Evolutionary conservation across 805 yeast genomes (phyloP).

Genomic region (Suhomyces sp.): DNA sequence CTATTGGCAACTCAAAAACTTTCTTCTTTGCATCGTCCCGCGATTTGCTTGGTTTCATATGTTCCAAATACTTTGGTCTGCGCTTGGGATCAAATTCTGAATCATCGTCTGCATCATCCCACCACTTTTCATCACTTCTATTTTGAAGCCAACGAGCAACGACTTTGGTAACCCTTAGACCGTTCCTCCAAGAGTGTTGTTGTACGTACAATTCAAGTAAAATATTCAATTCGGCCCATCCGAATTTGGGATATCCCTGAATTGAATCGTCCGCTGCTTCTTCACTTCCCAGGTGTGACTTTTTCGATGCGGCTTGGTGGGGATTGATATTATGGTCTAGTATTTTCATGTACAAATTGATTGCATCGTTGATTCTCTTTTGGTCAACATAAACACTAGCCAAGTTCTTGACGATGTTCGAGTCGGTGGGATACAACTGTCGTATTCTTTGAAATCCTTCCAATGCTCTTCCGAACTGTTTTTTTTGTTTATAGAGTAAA

Average conservation of each 20-base stretch:
- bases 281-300: background rate
- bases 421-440: constrained; percentile 53
- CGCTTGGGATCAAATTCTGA: constrained; percentile 81
- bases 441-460: constrained; percentile 67
- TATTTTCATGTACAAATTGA: constrained; percentile 62
- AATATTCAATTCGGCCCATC: constrained; percentile 87
- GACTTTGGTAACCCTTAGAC: constrained; percentile 61
- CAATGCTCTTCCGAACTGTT: constrained; percentile 66
- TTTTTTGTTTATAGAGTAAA: constrained; percentile 60
- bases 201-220: constrained; percentile 75
- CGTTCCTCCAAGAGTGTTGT: constrained; percentile 60
- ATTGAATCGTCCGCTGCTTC: constrained; percentile 1
- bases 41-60: constrained; percentile 21
- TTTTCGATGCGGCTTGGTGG: background rate
- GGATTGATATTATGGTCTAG: constrained; percentile 56
- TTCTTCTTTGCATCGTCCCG: constrained; percentile 16
- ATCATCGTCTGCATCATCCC: constrained; percentile 68
- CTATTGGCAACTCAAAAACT: constrained; percentile 66
- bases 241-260: constrained; percentile 52
- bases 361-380: constrained; percentile 68
- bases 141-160: constrained; percentile 82
- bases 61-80: constrained; percentile 37
- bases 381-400: constrained; percentile 53
- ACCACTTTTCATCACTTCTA: constrained; percentile 60
- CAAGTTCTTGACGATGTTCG: constrained; percentile 56